phyloP scores from a whole-genome alignment of 805 yeast species.

The Clavispora asparagi region DNA sequence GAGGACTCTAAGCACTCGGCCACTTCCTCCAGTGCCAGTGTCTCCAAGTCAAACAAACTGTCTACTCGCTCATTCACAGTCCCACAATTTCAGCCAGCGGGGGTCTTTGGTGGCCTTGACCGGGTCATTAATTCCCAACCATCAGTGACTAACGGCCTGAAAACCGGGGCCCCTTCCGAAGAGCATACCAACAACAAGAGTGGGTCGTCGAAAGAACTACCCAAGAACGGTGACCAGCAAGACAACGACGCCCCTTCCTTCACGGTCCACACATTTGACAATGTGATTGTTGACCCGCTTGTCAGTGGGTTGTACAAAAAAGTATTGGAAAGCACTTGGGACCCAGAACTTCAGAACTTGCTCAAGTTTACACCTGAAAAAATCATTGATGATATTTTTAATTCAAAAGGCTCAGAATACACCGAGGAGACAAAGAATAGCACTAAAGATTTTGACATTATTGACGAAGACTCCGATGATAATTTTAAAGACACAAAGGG shows the following conservation, averaged over 20 bases:
- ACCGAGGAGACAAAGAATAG: slow-evolving; percentile 12
- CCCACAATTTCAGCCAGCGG: slow-evolving; percentile 38
- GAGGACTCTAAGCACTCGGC: slow-evolving; percentile 18
- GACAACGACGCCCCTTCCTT: neutral
- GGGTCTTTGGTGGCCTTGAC: slow-evolving; percentile 48
- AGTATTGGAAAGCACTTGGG: slow-evolving; percentile 61
- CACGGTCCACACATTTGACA: slow-evolving; percentile 5
- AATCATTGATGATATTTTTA: slow-evolving; percentile 69
- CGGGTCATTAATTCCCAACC: slow-evolving; percentile 25
- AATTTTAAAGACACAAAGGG: slow-evolving; percentile 28
- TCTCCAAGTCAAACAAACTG: slow-evolving; percentile 16
- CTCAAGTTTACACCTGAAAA: slow-evolving; percentile 61
- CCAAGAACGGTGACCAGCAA: neutral
- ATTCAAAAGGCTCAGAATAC: slow-evolving; percentile 24
- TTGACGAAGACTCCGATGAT: slow-evolving; percentile 18
- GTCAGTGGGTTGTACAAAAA: slow-evolving; percentile 46
- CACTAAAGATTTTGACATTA: slow-evolving; percentile 15
- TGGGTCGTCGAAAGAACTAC: neutral
- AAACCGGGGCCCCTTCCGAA: neutral
- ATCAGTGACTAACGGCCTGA: neutral
- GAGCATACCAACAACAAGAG: neutral
- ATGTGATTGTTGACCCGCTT: slow-evolving; percentile 42
- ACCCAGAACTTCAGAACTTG: slow-evolving; percentile 39
- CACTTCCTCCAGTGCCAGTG: slow-evolving; percentile 1
- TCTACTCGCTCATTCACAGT: slow-evolving; percentile 19